A percentile compares a stretch with the other conserved stretches of the same genome.
Conservation (phyloP, 208 protist species). For the Sergeia podlipaevii region DNA sequence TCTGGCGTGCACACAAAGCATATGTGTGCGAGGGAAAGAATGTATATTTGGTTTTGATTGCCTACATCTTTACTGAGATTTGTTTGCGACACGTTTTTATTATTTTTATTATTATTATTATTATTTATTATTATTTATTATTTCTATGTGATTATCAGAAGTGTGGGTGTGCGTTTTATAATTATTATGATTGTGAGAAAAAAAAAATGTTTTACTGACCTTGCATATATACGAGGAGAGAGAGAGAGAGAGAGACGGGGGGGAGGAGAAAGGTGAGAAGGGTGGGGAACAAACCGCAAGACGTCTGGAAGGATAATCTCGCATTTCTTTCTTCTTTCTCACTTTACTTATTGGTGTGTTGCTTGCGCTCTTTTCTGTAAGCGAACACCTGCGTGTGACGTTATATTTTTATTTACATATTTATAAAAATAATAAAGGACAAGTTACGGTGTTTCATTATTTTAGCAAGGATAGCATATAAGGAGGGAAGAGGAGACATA, state of each 20-base stretch:
- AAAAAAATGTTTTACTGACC: conserved; percentile 2
- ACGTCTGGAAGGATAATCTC: background rate
- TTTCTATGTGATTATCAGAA: too few species aligned
- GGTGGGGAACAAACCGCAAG: too few species aligned
- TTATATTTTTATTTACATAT: too few species aligned
- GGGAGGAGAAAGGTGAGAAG: background rate
- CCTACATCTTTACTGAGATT: background rate
- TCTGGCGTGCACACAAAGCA: background rate
- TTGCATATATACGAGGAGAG: background rate
- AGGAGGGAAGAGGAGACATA: too few species aligned
- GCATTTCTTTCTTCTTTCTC: conserved; percentile 7
- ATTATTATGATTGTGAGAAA: background rate
- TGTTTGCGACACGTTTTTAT: background rate
- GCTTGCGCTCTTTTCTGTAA: too few species aligned
- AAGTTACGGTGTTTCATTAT: too few species aligned
- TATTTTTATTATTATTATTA: conserved; percentile 2
- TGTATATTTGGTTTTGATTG: background rate
- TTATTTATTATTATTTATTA: background rate
- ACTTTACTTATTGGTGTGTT: too few species aligned
- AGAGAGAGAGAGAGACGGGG: conserved; percentile 3
- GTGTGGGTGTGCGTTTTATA: too few species aligned
- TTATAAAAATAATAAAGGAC: too few species aligned
- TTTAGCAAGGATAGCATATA: too few species aligned
- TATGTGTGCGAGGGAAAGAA: background rate
- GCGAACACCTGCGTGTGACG: too few species aligned